phyloP scores from a whole-genome alignment of 164 flowering plant species.

The Magnolia changhungtana region DNA sequence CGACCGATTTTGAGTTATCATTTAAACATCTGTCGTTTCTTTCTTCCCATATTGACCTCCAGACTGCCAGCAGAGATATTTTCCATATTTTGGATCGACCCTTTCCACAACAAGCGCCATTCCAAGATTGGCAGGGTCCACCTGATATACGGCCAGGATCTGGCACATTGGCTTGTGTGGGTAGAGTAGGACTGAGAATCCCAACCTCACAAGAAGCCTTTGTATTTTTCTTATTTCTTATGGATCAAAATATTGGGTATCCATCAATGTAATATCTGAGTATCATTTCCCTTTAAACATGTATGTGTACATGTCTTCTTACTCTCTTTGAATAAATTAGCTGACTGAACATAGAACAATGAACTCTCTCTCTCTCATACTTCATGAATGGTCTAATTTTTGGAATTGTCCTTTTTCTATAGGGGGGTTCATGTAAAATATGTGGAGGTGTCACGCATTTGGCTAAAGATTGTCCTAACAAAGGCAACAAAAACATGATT shows the following conservation, averaged over 20 bases:
- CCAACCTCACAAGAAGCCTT: background rate
- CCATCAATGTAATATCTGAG: background rate
- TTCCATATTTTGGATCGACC: no score
- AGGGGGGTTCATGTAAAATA: constrained; percentile 90
- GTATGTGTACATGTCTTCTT: background rate
- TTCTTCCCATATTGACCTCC: no score
- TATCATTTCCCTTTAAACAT: background rate
- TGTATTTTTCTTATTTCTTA: background rate
- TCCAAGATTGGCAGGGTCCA: no score
- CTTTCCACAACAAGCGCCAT: no score
- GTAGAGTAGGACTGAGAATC: background rate
- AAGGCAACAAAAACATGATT: constrained; percentile 28
- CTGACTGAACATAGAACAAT: background rate
- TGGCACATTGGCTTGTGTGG: background rate
- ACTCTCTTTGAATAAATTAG: background rate
- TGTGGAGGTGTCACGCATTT: constrained; percentile 87
- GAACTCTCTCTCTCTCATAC: background rate
- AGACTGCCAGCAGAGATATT: no score
- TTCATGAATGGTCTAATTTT: background rate
- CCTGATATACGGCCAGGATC: background rate
- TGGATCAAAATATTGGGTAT: background rate
- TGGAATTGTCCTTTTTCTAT: background rate
- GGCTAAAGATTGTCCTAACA: constrained; percentile 85
- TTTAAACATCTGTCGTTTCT: no score
- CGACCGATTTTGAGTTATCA: no score